These are phyloP conservation scores for Effrenium voratum DNA, from an alignment of 73 alveolate genomes.

Conservation along the genomic window DNA sequence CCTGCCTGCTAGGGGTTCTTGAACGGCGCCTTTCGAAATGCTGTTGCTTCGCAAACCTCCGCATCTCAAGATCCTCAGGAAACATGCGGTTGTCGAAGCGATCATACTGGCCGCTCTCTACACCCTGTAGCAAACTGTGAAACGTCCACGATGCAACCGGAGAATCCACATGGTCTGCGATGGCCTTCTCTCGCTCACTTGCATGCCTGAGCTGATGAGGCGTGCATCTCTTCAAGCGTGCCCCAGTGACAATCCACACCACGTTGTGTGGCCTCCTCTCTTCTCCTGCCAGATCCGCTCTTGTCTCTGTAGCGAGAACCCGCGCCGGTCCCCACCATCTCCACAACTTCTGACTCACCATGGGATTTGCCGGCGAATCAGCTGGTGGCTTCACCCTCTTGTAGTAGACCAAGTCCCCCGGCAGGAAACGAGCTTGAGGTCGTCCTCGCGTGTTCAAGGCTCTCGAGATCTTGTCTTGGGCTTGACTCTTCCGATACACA, in stretches of 20 bases:
- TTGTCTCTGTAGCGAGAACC: slow-evolving; percentile 16
- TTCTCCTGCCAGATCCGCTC: neutral
- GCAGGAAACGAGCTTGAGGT: neutral
- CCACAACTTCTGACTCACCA: neutral
- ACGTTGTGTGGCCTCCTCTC: neutral
- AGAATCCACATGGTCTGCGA: neutral
- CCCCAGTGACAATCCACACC: slow-evolving; percentile 13
- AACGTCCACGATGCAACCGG: neutral
- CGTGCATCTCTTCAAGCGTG: neutral
- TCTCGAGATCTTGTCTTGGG: neutral
- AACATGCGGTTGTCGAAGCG: neutral
- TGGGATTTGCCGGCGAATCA: neutral
- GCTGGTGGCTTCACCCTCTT: neutral
- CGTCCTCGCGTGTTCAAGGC: slow-evolving; percentile 13
- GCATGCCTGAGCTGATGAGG: slow-evolving; percentile 16
- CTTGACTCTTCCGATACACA: neutral
- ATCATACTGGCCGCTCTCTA: slow-evolving; percentile 30
- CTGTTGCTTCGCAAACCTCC: neutral
- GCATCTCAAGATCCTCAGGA: neutral
- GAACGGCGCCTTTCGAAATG: neutral
- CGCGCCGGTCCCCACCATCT: slow-evolving; percentile 54
- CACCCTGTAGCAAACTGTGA: neutral
- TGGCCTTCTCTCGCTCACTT: neutral
- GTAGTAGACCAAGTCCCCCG: slow-evolving; percentile 32
- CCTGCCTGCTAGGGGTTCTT: neutral